Evolutionary conservation across 768 basidiomycete species (phyloP), one percentile per base, ranked within the genome.

Genomic region (Trametes cingulata): DNA sequence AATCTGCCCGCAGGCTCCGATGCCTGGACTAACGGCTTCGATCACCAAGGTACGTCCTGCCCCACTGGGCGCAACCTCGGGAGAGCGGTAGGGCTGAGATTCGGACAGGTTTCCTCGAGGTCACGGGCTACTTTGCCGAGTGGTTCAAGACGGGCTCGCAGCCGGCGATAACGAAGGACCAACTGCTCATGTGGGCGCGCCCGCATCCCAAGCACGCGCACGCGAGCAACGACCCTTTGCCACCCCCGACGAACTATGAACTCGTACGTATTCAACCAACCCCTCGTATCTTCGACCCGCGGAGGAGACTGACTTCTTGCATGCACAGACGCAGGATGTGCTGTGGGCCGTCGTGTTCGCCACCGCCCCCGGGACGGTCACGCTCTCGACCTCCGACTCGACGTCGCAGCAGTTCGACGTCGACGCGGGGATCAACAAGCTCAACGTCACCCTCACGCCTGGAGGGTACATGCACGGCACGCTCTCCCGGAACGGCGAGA

Each of bases 271-370:
- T 22, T 25, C 35, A 24, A 5, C 22, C 27, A 3, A 13, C 10
- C 37, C 20, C 48, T 20, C 50, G 7, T 36, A 24, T 2, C 7
- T 5, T 47, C 56, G 42, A 50, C 37, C 14, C 24, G 24, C 45
- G 12, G 10, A 12, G 3, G 25, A 6, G 27, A 25, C 9, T 47
- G 27, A 17, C 45, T 60, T 29, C 19, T 22, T 20, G 22, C 14
- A 13, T 41, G 40, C 24, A 40, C 58, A 67, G 58, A 67, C 52
- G 24, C 60, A 84, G 76, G 85, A 88, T 67, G 79, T 77, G 13
- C 77, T 91, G 60, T 92, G 85, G 83, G 87, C 82, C 0, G 81
- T 82, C 19, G 86, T 85, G 1, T 81, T 88, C 66, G 76, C 84
- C 27, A 82, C 80, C 8, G 76, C 76, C 1, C 71, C 80, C 12